Evolutionary conservation across 169 alveolate species (phyloP).

Genomic region (Eimeria sp.): DNA sequence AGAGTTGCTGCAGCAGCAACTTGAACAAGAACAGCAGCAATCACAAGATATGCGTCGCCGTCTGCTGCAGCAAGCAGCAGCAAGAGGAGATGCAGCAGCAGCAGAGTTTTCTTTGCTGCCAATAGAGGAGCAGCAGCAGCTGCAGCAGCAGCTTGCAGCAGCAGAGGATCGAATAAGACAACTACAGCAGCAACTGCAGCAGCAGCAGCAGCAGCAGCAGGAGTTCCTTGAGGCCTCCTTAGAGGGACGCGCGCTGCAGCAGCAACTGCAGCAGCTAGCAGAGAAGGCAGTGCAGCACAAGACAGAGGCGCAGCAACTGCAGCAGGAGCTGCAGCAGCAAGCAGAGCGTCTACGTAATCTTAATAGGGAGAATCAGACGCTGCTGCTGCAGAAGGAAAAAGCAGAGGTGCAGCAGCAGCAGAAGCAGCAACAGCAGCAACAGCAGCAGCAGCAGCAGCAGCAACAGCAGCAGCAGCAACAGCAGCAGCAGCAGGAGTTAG

Average conservation of each 20-base stretch:
- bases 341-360: constrained; percentile 29
- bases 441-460: neutral
- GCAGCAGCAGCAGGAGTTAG: neutral
- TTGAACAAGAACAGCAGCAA: constrained; percentile 43
- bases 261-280: constrained; percentile 68
- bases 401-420: constrained; percentile 60
- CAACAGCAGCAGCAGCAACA: neutral
- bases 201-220: constrained; percentile 61
- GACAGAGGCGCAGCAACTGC: constrained; percentile 57
- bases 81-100: neutral
- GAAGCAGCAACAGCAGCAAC: constrained; percentile 48
- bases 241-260: constrained; percentile 28
- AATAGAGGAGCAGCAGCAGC: constrained; percentile 33
- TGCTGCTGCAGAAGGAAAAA: constrained; percentile 56
- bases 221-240: neutral
- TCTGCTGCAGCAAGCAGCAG: constrained; percentile 43
- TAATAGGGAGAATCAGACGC: neutral
- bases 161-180: constrained; percentile 11
- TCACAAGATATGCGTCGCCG: neutral
- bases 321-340: constrained; percentile 54
- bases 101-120: neutral
- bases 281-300: constrained; percentile 13
- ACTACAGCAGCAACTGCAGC: constrained; percentile 64
- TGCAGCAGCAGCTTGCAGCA: constrained; percentile 64
- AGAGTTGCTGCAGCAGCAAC: constrained; percentile 62